These are phyloP conservation scores for Saturnispora dispora DNA, from an alignment of 805 yeast species.

Conservation along the genomic window DNA sequence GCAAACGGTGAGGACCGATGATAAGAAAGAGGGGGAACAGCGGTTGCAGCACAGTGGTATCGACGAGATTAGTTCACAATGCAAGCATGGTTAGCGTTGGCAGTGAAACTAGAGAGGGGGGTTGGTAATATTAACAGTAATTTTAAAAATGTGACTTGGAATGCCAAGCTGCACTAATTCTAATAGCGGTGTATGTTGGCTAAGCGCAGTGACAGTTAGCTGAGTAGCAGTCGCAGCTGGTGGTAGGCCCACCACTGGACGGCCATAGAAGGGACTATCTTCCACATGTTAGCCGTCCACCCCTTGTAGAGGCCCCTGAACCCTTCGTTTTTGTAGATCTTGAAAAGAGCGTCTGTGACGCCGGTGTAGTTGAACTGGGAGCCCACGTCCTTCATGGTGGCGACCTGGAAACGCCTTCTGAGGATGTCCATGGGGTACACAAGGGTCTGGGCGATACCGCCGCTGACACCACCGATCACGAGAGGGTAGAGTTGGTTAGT, in stretches of 20 bases:
- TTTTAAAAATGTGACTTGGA: background rate
- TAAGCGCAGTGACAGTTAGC: background rate
- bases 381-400: slow-evolving; percentile 67
- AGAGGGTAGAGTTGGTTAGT: slow-evolving; percentile 26
- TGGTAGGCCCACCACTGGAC: slow-evolving; percentile 89
- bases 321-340: slow-evolving; percentile 71
- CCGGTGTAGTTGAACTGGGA: slow-evolving; percentile 78
- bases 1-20: background rate
- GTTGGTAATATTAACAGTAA: background rate
- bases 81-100: too few relatives aligned
- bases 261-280: slow-evolving; percentile 93
- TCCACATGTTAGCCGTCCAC: slow-evolving; percentile 70
- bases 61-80: too few relatives aligned
- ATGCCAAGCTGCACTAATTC: background rate
- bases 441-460: slow-evolving; percentile 82
- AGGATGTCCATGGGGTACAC: slow-evolving; percentile 89
- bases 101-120: too few relatives aligned
- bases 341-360: slow-evolving; percentile 60
- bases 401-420: slow-evolving; percentile 85
- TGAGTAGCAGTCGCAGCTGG: slow-evolving; percentile 39
- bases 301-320: slow-evolving; percentile 64
- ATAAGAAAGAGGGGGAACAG: background rate
- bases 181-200: background rate
- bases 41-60: background rate
- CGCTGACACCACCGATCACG: slow-evolving; percentile 74